Percentiles rank a stretch among this genome's conserved stretches.
These are phyloP conservation scores for Whalleya microplaca DNA, from an alignment of 2,329 filamentous ascomycete genomes.

Conservation along the genomic window DNA sequence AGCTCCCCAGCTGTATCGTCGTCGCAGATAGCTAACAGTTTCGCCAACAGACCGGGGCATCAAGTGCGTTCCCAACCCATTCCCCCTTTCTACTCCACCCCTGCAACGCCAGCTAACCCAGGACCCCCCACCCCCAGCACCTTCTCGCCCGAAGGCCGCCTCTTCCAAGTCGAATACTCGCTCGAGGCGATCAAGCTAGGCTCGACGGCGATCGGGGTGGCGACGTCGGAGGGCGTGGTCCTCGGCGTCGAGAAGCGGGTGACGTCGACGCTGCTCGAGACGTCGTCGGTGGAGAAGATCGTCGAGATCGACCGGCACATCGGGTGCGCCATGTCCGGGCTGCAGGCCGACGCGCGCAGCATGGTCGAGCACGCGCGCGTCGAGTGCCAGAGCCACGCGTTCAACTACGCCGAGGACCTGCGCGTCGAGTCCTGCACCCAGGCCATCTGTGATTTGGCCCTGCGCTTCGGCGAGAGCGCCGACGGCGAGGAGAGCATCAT, in stretches of 20 bases:
- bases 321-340: slow-evolving; percentile 96
- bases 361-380: slow-evolving; percentile 99
- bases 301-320: slow-evolving; percentile 99
- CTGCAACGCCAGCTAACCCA: slow-evolving; percentile 22
- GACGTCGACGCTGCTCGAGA: slow-evolving; percentile 95
- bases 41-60: slow-evolving; percentile 84
- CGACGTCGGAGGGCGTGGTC: slow-evolving; percentile 92
- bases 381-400: slow-evolving; percentile 94
- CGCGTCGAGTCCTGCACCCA: slow-evolving; percentile 98
- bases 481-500: slow-evolving; percentile 99
- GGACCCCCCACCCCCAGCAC: slow-evolving; percentile 62
- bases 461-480: slow-evolving; percentile 95
- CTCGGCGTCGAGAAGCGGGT: slow-evolving; percentile 99
- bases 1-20: slow-evolving; percentile 14
- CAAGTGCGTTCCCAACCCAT: slow-evolving; percentile 67
- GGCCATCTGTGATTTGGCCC: slow-evolving; percentile 94
- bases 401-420: slow-evolving; percentile 96
- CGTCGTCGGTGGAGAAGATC: slow-evolving; percentile 98
- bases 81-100: slow-evolving; percentile 4
- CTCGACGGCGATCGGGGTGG: slow-evolving; percentile 96
- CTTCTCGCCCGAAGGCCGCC: slow-evolving; percentile 98
- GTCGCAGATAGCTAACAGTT: slow-evolving; percentile 23
- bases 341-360: slow-evolving; percentile 95
- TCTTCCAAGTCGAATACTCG: slow-evolving; percentile 99
- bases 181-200: slow-evolving; percentile 99